These are phyloP conservation scores for Globisporangium cystogenes DNA, from an alignment of 352 stramenopile species.

Conservation along the genomic window DNA sequence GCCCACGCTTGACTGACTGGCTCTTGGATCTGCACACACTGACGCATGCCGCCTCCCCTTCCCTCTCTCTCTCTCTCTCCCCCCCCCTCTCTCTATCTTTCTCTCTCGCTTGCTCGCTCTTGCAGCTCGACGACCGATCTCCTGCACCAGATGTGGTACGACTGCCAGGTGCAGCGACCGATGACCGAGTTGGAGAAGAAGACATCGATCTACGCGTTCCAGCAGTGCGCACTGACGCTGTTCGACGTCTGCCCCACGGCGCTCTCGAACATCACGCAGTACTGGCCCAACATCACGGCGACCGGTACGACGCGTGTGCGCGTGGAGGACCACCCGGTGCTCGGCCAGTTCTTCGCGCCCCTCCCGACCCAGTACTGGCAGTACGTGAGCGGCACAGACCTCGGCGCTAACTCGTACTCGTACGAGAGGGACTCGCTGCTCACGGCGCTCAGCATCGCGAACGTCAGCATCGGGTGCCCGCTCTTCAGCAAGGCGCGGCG, in stretches of 20 bases:
- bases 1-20: neutral
- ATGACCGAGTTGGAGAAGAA: conserved; percentile 21
- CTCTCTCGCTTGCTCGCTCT: neutral
- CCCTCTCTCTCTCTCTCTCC: no score
- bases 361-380: conserved; percentile 58
- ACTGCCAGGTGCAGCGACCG: conserved; percentile 33
- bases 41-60: no score
- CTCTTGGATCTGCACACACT: neutral
- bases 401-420: conserved; percentile 53
- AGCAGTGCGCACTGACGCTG: conserved; percentile 16
- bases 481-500: conserved; percentile 1
- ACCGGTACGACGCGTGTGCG: conserved; percentile 16
- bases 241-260: conserved; percentile 5
- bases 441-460: neutral
- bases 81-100: no score
- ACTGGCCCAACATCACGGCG: conserved; percentile 16
- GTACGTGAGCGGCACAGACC: conserved; percentile 40
- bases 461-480: conserved; percentile 3
- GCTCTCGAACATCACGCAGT: conserved; percentile 38
- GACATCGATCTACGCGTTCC: conserved; percentile 27
- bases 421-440: conserved; percentile 55
- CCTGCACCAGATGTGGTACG: conserved; percentile 30
- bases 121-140: conserved; percentile 32
- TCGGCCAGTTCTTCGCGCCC: conserved; percentile 40
- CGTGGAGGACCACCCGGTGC: conserved; percentile 37